phyloP scores from a whole-genome alignment of 2,329 filamentous ascomycete genomes.

The Botrytis aclada region DNA sequence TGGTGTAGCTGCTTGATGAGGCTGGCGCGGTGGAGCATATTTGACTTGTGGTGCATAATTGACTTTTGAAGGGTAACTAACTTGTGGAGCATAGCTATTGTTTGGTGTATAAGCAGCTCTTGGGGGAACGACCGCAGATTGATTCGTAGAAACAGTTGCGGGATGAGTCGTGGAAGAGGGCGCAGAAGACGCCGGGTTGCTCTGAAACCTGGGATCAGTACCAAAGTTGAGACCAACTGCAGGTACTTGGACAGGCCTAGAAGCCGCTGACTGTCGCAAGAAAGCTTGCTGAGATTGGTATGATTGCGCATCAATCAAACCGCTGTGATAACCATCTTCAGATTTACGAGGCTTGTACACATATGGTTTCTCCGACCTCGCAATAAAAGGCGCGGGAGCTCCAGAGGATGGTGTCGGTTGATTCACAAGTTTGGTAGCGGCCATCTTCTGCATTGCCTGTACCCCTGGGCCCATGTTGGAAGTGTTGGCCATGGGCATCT shows the following conservation, averaged over 20 bases:
- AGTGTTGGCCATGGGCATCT: conserved; percentile 31
- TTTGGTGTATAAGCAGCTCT: neutral
- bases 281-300: conserved; percentile 37
- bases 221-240: conserved; percentile 33
- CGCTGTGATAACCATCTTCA: conserved; percentile 29
- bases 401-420: conserved; percentile 29
- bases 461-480: neutral
- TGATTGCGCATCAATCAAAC: conserved; percentile 34
- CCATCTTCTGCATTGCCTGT: neutral
- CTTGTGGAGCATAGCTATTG: neutral
- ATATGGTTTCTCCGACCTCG: conserved; percentile 48
- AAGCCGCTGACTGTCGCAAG: conserved; percentile 31
- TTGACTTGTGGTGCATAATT: conserved; percentile 12
- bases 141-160: neutral
- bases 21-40: conserved; percentile 16
- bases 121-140: neutral
- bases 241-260: conserved; percentile 22
- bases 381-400: conserved; percentile 27
- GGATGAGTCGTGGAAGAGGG: conserved; percentile 7
- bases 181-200: neutral
- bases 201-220: conserved; percentile 34
- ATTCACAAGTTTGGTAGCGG: conserved; percentile 21
- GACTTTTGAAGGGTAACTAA: neutral
- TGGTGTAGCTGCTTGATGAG: conserved; percentile 6
- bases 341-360: conserved; percentile 48